These are phyloP conservation scores for Pythium apleroticum DNA, from an alignment of 352 stramenopile species.

Conservation along the genomic window DNA sequence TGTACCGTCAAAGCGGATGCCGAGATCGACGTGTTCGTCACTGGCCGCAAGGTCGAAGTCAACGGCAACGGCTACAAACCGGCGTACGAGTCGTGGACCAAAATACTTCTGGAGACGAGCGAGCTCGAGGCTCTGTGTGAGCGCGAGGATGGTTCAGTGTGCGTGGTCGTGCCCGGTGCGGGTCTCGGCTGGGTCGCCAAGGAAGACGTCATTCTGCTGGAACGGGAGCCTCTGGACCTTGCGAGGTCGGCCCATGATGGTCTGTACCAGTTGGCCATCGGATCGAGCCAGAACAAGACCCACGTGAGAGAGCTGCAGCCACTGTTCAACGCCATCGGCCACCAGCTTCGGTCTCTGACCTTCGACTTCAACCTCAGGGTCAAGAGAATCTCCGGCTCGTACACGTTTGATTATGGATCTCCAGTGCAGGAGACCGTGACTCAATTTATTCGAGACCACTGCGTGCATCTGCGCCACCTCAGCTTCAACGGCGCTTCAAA, in stretches of 20 bases:
- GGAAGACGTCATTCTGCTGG: conserved; percentile 1
- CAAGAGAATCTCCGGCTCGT: background rate
- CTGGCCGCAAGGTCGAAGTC: background rate
- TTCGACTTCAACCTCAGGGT: background rate
- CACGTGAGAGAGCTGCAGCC: background rate
- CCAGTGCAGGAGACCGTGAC: background rate
- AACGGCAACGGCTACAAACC: background rate
- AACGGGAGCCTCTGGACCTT: conserved; percentile 13
- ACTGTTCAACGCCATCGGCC: conserved; percentile 1
- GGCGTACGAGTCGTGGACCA: background rate
- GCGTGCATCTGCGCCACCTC: conserved; percentile 1
- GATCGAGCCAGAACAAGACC: background rate
- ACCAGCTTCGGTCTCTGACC: background rate
- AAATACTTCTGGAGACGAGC: conserved; percentile 1
- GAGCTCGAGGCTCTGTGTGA: conserved; percentile 23
- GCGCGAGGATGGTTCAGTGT: conserved; percentile 11
- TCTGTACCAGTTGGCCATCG: background rate
- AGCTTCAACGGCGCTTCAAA: background rate
- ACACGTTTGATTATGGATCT: background rate
- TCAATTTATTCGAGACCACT: background rate
- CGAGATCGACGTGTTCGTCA: conserved; percentile 10
- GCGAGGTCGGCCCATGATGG: conserved; percentile 8
- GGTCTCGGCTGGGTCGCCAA: conserved; percentile 6
- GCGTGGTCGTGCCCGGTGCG: conserved; percentile 7
- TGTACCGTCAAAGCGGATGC: conserved; percentile 6